Evolutionary conservation across 495 filamentous ascomycete genomes (phyloP), one percentile per base, ranked within the genome.

Genomic region (Hypoxylon perforatum): DNA sequence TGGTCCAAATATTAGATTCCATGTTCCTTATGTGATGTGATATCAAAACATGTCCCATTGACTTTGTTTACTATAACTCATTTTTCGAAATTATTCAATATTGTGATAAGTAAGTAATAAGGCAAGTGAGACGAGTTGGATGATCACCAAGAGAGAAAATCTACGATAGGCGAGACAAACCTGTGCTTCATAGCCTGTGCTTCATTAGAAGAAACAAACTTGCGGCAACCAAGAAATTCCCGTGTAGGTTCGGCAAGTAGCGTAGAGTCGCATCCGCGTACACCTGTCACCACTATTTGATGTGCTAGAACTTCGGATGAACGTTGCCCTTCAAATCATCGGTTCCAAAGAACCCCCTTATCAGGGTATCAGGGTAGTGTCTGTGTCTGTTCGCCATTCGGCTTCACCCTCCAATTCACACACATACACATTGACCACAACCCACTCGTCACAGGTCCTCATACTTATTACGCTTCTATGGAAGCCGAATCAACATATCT

Each of bases 401-500:
- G 25, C 25, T 28, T 28, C 25, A 28, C 7, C 36, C 46, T 41
- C 28, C 49, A 51, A 71, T 35, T 46, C 41, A 21, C n/a, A n/a
- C n/a, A n/a, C n/a, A n/a, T n/a, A n/a, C n/a, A n/a, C 42, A 12
- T 51, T 36, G 30, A 8, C 44, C 60, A 35, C 60, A 55, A n/a
- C 28, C 18, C 41, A n/a, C n/a, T n/a, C 47, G 25, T 3, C 25
- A 28, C 25, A 28, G 25, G 25, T 54, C 47, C 35, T 53, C 59
- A 45, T 53, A 45, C 30, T 59, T 55, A 63, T 59, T 47, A 67
- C 42, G 57, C 30, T 23, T 73, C 71, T 50, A 92, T 65, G 38
- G 88, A 85, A 21, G 84, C 77, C 8, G 88, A 79, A 72, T 94
- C 88, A 10, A 92, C 91, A 78, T 96, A 97, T 64, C 93, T 82